Evolutionary conservation across 2,329 filamentous ascomycete genomes (phyloP), one percentile per base, ranked within the genome.

Genomic region (Fusarium nurragi): DNA sequence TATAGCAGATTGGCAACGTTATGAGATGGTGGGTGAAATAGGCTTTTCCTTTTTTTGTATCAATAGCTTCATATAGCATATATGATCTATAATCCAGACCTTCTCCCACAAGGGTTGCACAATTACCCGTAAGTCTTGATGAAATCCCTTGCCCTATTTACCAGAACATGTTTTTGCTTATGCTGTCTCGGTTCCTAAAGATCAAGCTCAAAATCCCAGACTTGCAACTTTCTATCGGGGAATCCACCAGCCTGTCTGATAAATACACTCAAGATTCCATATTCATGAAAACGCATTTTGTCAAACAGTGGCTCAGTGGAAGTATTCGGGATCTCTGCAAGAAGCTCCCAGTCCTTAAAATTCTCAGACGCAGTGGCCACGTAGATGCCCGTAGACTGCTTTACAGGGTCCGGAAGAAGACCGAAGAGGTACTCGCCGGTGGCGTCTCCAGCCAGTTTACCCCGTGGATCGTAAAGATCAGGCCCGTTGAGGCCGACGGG

Each of bases 171-270:
- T 13, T 14, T 6, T 6, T 14, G 5, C 26, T 7, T 30, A 30
- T 30, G 6, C 3, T 30, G 3, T 30, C 26, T 30, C 26, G 7
- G 26, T 30, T 13, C 14, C 21, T 43, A 60, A 0, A 64, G 6
- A 5, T 51, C 64, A 9, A 67, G 47, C 18, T 67, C 64, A 21
- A 67, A 67, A 9, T 67, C 64, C 64, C 64, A 67, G 1, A 67
- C 59, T 28, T 67, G 59, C 0, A 67, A 4, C n/a, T 67, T 67
- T 3, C 64, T 45, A 5, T 64, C 26, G 0, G 64, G 64, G 13
- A 47, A 67, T 0, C 45, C 32, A 0, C 64, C 64, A 14, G 30
- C 64, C 10, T 67, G 64, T 6, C 64, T 53, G 0, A 67, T 36
- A 26, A 64, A 67, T 0, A 67, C 50, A 3, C 64, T 67, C 46